Evolutionary conservation across 1,284 basidiomycete genomes (phyloP), one percentile per base, ranked within the genome.

Genomic region (Schizophyllum commune): DNA sequence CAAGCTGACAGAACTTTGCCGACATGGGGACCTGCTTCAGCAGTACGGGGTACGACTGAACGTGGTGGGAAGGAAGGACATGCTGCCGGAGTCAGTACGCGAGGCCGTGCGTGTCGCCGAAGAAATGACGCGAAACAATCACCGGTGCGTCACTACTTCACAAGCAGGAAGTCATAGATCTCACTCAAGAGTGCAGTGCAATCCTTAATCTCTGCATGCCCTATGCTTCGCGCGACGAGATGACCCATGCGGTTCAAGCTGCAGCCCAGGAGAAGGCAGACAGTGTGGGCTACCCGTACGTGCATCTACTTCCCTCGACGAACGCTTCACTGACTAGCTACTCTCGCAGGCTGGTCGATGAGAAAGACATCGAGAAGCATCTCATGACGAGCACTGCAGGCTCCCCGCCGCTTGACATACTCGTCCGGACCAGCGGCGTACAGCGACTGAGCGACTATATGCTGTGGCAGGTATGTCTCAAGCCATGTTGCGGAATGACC

Each of bases 141-240:
- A 94, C 92, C 64, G 58, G 80, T 70, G 21, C 27, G 33, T 34
- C 52, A 61, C 57, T 64, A 59, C 21, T 20, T 19, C 20, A 17
- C 55, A n/a, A 17, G 1, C 11, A 51, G 47, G 52, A 60, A 52
- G 55, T 64, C 7, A 54, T 6, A 22, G 52, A n/a, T 54, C 7
- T 60, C 52, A 56, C 32, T 33, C 53, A 34, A 34, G 58, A 57
- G 27, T 60, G 7, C 62, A 96, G 94, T 52, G 89, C 92, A 0
- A 89, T 96, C 39, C 79, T 99, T 55, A 99, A 99, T 69, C 79
- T 99, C 13, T 96, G 94, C 75, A 95, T 96, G 79, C 92, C 97
- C 0, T 99, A 99, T 70, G 83, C 93, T 0, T 91, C 94, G 2
- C 83, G 89, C 52, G 93, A 99, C 70, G 97, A 99, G 74, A 96